phyloP scores from a whole-genome alignment of 2,329 filamentous ascomycete species.

The Fusarium nurragi region DNA sequence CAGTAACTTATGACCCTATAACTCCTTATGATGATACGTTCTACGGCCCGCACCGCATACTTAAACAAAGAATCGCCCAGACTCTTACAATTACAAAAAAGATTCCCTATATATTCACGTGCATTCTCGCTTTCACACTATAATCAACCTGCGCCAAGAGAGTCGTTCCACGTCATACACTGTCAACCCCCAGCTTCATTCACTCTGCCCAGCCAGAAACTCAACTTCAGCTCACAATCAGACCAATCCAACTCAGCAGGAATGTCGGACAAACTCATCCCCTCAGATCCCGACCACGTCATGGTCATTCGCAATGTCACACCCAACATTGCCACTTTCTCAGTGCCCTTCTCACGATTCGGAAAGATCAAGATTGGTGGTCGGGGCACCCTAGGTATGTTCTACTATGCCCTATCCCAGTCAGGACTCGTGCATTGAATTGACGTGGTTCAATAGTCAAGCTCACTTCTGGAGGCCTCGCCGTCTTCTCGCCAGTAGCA shows the following conservation, averaged over 20 bases:
- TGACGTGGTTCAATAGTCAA: slow-evolving; percentile 64
- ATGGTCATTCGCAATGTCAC: slow-evolving; percentile 92
- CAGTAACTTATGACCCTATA: slow-evolving; percentile 1
- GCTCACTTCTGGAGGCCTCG: slow-evolving; percentile 78
- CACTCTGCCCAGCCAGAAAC: neutral
- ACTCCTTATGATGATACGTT: slow-evolving; percentile 14
- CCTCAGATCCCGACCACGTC: slow-evolving; percentile 77
- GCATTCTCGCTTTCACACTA: neutral
- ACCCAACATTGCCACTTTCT: slow-evolving; percentile 80
- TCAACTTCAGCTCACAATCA: slow-evolving; percentile 23
- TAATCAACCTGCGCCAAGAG: neutral
- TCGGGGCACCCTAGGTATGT: slow-evolving; percentile 81
- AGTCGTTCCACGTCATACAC: slow-evolving; percentile 19
- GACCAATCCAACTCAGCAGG: slow-evolving; percentile 20
- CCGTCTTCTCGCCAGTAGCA: slow-evolving; percentile 91
- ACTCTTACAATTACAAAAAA: neutral
- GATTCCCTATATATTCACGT: slow-evolving; percentile 10
- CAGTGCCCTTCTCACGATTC: slow-evolving; percentile 84
- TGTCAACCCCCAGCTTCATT: neutral
- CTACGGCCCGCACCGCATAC: slow-evolving; percentile 1
- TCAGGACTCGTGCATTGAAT: neutral
- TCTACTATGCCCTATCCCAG: neutral
- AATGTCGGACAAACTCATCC: slow-evolving; percentile 73
- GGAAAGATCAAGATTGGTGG: slow-evolving; percentile 85
- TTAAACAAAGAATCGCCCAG: slow-evolving; percentile 11